Conservation (phyloP, 192 early-diverging fungal species). For the Gigaspora rosea region DNA sequence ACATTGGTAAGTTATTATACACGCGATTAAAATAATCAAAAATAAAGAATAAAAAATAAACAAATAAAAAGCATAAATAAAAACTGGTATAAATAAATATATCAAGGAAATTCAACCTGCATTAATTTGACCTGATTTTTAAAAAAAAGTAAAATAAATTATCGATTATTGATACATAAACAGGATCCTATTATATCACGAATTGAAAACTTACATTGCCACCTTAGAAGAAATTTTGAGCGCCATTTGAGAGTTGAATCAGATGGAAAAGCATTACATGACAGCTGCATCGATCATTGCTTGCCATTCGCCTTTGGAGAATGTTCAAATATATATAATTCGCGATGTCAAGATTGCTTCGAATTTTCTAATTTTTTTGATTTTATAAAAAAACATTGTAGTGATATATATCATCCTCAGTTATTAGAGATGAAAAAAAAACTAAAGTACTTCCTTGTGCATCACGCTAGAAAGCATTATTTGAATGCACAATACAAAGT, state of each 20-base stretch:
- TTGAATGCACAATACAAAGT: constrained; percentile 8
- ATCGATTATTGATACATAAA: no score
- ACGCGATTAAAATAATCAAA: not conserved
- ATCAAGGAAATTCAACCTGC: not conserved
- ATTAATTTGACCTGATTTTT: not conserved
- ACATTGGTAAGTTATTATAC: not conserved
- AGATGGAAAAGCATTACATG: not conserved
- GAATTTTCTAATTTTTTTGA: no score
- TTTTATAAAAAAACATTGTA: no score
- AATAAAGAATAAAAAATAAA: not conserved
- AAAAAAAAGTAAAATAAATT: not conserved
- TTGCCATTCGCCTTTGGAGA: not conserved
- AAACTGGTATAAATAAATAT: not conserved
- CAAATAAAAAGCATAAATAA: not conserved
- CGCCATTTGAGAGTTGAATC: no score
- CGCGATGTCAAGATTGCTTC: no score
- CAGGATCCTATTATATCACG: no score
- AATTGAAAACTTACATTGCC: no score
- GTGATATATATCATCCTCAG: no score
- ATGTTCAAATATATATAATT: not conserved
- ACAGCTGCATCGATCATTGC: not conserved
- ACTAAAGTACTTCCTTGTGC: not conserved
- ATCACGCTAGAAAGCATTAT: not conserved
- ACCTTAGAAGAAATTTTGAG: no score
- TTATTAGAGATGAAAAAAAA: no score